phyloP scores from a whole-genome alignment of 2,329 filamentous ascomycete species.

The Ascocoryne sarcoides region DNA sequence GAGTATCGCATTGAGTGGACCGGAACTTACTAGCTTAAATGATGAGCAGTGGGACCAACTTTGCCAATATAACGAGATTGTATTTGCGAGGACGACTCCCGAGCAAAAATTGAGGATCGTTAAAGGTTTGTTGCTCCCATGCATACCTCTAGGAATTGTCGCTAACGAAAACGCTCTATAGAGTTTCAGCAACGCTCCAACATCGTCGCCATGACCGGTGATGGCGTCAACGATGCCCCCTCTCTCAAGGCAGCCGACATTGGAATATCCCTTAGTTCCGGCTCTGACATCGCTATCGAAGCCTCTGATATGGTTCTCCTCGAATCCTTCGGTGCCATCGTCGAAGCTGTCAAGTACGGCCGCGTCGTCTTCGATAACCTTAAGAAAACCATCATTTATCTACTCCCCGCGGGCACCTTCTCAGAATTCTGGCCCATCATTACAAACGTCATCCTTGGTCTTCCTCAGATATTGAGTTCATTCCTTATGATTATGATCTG shows the following conservation, averaged over 20 bases:
- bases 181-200: constrained; percentile 41
- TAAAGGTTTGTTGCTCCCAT: constrained; percentile 38
- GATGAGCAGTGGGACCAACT: constrained; percentile 60
- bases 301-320: constrained; percentile 53
- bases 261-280: constrained; percentile 48
- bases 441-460: constrained; percentile 48
- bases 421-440: constrained; percentile 51
- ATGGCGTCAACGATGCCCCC: constrained; percentile 40
- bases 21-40: constrained; percentile 54
- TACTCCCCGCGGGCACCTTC: constrained; percentile 50
- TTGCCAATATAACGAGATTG: constrained; percentile 57
- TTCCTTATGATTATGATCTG: constrained; percentile 41
- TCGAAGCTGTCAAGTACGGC: constrained; percentile 63
- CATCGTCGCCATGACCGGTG: constrained; percentile 43
- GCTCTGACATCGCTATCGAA: constrained; percentile 52
- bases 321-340: constrained; percentile 62
- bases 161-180: background rate
- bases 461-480: constrained; percentile 49
- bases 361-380: constrained; percentile 75
- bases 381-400: constrained; percentile 56
- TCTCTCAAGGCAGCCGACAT: constrained; percentile 55
- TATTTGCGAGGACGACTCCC: constrained; percentile 66
- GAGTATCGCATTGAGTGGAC: constrained; percentile 53
- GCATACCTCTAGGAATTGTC: background rate
- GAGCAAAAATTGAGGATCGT: constrained; percentile 74